Percentiles rank a stretch among this genome's conserved stretches.
Evolutionary conservation across 768 basidiomycete genomes (phyloP).

Genomic region (Cyathus striatus): DNA sequence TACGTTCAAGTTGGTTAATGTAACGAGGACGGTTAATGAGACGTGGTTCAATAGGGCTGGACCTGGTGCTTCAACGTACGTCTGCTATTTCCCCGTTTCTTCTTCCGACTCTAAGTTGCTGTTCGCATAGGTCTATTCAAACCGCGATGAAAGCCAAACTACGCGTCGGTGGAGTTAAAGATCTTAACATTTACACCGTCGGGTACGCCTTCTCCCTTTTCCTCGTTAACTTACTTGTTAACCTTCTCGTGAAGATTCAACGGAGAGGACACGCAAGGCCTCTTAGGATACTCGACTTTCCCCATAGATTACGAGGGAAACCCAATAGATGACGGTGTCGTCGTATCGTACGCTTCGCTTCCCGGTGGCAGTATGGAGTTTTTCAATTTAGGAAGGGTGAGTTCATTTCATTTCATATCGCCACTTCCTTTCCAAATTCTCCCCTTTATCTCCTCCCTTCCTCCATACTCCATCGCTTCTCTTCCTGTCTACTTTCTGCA

Average conservation of each 20-base stretch:
- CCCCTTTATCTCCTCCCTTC: slow-evolving; percentile 5
- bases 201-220: slow-evolving; percentile 23
- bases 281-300: slow-evolving; percentile 41
- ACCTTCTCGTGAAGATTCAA: slow-evolving; percentile 24
- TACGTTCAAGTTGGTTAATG: slow-evolving; percentile 24
- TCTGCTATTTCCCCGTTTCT: slow-evolving; percentile 2
- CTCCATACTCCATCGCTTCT: no score
- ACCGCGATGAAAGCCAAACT: slow-evolving; percentile 31
- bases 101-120: background rate
- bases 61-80: slow-evolving; percentile 25
- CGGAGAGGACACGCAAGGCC: slow-evolving; percentile 20
- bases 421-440: background rate
- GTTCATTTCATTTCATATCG: background rate
- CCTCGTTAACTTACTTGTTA: no score
- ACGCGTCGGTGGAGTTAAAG: slow-evolving; percentile 26
- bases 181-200: slow-evolving; percentile 37
- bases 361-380: slow-evolving; percentile 25
- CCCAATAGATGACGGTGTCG: slow-evolving; percentile 34
- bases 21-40: slow-evolving; percentile 26
- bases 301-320: slow-evolving; percentile 23
- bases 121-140: slow-evolving; percentile 10
- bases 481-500: no score
- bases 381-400: slow-evolving; percentile 25
- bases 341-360: slow-evolving; percentile 20
- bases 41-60: slow-evolving; percentile 35